A percentile compares a stretch with the other conserved stretches of the same genome.
Evolutionary conservation across 805 yeast species (phyloP).

Genomic region (Metschnikowia picachoensis): DNA sequence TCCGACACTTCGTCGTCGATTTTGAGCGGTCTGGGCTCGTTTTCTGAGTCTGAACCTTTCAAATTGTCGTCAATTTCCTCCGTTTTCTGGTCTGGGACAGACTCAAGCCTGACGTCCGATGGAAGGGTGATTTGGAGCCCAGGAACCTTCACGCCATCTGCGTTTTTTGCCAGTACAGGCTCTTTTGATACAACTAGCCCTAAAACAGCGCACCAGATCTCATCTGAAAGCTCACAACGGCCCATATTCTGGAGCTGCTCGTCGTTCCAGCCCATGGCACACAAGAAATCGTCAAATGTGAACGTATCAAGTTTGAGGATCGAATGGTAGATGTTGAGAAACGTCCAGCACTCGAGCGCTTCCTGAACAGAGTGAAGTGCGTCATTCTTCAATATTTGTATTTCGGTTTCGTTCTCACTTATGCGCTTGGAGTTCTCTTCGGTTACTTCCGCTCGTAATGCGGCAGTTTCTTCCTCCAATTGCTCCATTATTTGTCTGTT

Average conservation of each 20-base stretch:
- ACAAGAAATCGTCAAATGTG: slow-evolving; percentile 74
- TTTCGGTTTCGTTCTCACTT: background rate
- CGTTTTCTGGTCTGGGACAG: background rate
- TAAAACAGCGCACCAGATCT: slow-evolving; percentile 63
- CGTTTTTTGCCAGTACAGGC: slow-evolving; percentile 23
- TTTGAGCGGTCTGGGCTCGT: slow-evolving; percentile 17
- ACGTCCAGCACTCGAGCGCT: slow-evolving; percentile 69
- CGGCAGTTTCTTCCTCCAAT: slow-evolving; percentile 7
- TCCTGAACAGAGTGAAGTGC: slow-evolving; percentile 28
- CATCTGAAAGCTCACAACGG: slow-evolving; percentile 54
- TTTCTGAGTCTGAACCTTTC: slow-evolving; percentile 21
- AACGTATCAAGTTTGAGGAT: slow-evolving; percentile 66
- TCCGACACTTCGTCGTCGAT: slow-evolving; percentile 19
- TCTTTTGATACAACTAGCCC: slow-evolving; percentile 49
- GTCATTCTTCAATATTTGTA: background rate
- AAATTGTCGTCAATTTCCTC: slow-evolving; percentile 3
- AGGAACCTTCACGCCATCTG: slow-evolving; percentile 30
- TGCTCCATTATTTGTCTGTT: slow-evolving; percentile 7
- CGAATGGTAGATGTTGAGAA: slow-evolving; percentile 64
- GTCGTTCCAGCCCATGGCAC: slow-evolving; percentile 47
- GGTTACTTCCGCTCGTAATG: slow-evolving; percentile 1
- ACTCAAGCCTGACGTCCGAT: slow-evolving; percentile 16
- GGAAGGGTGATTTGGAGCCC: slow-evolving; percentile 36
- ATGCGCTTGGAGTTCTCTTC: background rate
- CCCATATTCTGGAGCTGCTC: slow-evolving; percentile 37